These are phyloP conservation scores for Apiospora phragmitis DNA, from an alignment of 2,329 filamentous ascomycete species.

Conservation along the genomic window DNA sequence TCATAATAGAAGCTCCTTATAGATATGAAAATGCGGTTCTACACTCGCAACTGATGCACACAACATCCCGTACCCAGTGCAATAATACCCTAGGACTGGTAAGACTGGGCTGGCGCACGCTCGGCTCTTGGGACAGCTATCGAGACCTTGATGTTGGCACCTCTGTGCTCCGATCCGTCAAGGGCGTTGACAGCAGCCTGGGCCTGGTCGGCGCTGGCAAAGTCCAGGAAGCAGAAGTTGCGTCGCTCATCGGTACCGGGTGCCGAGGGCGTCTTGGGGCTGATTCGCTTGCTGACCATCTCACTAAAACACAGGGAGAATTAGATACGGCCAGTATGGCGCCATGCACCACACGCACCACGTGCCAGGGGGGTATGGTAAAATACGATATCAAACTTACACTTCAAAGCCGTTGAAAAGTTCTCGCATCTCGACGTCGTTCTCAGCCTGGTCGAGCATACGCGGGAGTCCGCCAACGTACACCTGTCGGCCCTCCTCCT, in stretches of 20 bases:
- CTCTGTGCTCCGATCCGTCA: constrained; percentile 31
- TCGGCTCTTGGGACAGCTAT: constrained; percentile 17
- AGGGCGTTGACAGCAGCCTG: constrained; percentile 48
- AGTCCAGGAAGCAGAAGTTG: constrained; percentile 68
- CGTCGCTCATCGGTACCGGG: constrained; percentile 46
- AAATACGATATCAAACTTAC: constrained; percentile 27
- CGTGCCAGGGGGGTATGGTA: background rate
- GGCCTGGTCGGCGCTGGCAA: constrained; percentile 55
- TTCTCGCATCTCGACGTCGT: constrained; percentile 45
- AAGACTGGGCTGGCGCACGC: background rate
- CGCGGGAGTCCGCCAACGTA: constrained; percentile 52
- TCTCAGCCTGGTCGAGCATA: constrained; percentile 49
- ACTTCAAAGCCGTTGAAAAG: constrained; percentile 49
- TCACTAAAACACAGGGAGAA: constrained; percentile 20
- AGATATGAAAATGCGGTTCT: constrained; percentile 4
- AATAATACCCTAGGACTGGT: background rate
- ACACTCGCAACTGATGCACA: background rate
- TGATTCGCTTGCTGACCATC: constrained; percentile 54
- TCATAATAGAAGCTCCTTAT: background rate
- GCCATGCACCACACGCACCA: background rate
- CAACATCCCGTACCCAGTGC: constrained; percentile 2
- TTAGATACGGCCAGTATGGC: background rate
- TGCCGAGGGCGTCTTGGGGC: constrained; percentile 50
- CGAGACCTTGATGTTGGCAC: constrained; percentile 26
- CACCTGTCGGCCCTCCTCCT: constrained; percentile 40